Base-by-base conservation (phyloP, 2,329 filamentous ascomycete genomes). In the Calonectria naviculata region DNA sequence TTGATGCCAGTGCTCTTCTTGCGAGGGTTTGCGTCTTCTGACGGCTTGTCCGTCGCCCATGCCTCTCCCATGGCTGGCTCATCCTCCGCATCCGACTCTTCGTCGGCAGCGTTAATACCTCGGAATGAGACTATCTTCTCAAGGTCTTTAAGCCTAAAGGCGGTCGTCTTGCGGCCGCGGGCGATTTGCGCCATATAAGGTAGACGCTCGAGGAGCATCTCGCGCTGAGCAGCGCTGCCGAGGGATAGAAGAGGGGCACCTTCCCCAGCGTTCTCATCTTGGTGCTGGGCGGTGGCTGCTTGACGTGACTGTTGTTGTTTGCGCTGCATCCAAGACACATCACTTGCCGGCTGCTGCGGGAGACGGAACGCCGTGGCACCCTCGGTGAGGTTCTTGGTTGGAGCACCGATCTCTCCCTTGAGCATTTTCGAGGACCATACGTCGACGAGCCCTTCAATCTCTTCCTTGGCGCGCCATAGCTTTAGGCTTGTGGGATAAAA, bases 401-500 rank as follows among this genome's bases (percentile, higher is more conserved):
- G 81, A 63, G 78, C 79, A 3, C 78, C 75, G 5, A 83, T 81
- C 47, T 90, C 89, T 3, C 90, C 89, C 65, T 87, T 88, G 41
- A 93, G 87, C 24, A 92, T 83, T 61, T 88, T 89, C 0, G 88
- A 86, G 1, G 92, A 90, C 88, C 93, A 94, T 68, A 92, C 79
- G 68, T 95, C 93, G 1, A 97, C 85, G 1, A 94, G 81, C 0
- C 90, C 91, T 71, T 94, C 93, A 7, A 96, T 88, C 80, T 98
- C 95, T 80, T 98, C 95, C 73, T 91, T 93, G 67, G 91, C 89
- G 71, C 93, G 89, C 95, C 95, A 98, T 13, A 98, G 83, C 76
- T 95, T 95, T 47, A 97, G 85, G 67, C 93, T 95, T 0, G 92
- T 92, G 0, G 97, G 97, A 79, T 97, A 99, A 76, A 95, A 97